A percentile compares a stretch with the other conserved stretches of the same genome.
Evolutionary conservation across 1,139 yeast genomes (phyloP).

Genomic region (Scheffersomyces quercinus): DNA sequence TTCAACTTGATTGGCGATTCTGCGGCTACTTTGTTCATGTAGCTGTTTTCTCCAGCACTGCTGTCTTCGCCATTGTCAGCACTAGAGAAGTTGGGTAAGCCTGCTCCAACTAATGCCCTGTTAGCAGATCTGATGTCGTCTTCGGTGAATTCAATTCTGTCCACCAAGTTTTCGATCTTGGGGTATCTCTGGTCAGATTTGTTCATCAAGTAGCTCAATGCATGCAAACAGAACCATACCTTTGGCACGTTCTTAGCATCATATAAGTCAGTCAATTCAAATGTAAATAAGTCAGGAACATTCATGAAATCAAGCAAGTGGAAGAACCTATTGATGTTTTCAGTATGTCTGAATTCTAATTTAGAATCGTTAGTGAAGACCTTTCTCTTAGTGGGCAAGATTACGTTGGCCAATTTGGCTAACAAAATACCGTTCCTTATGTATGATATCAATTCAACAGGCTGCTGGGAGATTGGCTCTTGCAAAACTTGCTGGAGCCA

Average conservation of each 20-base stretch:
- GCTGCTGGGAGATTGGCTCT: constrained; percentile 57
- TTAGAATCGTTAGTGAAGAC: constrained; percentile 48
- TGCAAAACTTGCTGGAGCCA: constrained; percentile 49
- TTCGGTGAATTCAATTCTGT: constrained; percentile 59
- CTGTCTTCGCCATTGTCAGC: constrained; percentile 30
- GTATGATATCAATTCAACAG: constrained; percentile 50
- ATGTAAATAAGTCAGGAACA: constrained; percentile 83
- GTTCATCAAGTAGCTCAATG: constrained; percentile 68
- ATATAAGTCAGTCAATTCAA: constrained; percentile 89
- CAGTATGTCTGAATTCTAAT: constrained; percentile 86
- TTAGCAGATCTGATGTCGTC: constrained; percentile 72
- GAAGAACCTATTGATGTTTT: constrained; percentile 86
- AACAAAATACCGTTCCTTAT: constrained; percentile 82
- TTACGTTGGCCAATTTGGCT: constrained; percentile 73
- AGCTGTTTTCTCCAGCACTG: constrained; percentile 10
- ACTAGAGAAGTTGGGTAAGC: constrained; percentile 63
- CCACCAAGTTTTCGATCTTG: constrained; percentile 62
- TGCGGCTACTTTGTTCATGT: constrained; percentile 14
- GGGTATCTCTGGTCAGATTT: constrained; percentile 59
- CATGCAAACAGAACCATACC: constrained; percentile 92
- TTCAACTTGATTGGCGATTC: constrained; percentile 7
- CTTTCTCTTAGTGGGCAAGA: constrained; percentile 64
- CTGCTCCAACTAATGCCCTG: constrained; percentile 59
- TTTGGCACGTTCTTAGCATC: constrained; percentile 92
- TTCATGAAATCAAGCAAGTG: constrained; percentile 66